Evolutionary conservation across 257 asterid genomes (phyloP).

Genomic region (Buddleja alternifolia): DNA sequence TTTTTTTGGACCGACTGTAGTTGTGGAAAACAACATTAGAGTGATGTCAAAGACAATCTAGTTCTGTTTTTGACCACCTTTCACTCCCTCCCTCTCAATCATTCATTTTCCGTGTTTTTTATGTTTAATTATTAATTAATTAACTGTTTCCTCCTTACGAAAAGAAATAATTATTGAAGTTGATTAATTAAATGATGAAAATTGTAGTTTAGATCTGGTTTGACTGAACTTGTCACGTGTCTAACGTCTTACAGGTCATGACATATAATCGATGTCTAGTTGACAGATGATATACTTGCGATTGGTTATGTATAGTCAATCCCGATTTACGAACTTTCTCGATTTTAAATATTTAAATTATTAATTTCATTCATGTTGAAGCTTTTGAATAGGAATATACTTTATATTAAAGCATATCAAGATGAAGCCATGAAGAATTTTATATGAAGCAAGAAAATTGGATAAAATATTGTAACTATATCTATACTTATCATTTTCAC

Average conservation of each 20-base stretch:
- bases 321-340: too few species aligned
- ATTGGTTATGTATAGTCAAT: too few species aligned
- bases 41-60: conserved; percentile 60
- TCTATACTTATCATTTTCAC: neutral
- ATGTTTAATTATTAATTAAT: too few species aligned
- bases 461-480: neutral
- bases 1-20: conserved; percentile 36
- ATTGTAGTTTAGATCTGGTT: too few species aligned
- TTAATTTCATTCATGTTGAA: neutral
- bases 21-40: conserved; percentile 57
- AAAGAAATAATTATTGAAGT: too few species aligned
- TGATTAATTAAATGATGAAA: too few species aligned
- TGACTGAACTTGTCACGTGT: too few species aligned
- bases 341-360: neutral
- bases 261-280: too few species aligned
- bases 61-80: conserved; percentile 28
- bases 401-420: conserved; percentile 1
- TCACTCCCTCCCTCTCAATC: conserved; percentile 8
- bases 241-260: too few species aligned
- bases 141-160: too few species aligned
- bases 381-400: neutral
- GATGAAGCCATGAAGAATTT: conserved; percentile 13
- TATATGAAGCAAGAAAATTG: neutral
- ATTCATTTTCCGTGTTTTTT: neutral
- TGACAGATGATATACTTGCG: too few species aligned